Conservation (phyloP, 2,329 filamentous ascomycete genomes). For the Pseudocercospora ulei region DNA sequence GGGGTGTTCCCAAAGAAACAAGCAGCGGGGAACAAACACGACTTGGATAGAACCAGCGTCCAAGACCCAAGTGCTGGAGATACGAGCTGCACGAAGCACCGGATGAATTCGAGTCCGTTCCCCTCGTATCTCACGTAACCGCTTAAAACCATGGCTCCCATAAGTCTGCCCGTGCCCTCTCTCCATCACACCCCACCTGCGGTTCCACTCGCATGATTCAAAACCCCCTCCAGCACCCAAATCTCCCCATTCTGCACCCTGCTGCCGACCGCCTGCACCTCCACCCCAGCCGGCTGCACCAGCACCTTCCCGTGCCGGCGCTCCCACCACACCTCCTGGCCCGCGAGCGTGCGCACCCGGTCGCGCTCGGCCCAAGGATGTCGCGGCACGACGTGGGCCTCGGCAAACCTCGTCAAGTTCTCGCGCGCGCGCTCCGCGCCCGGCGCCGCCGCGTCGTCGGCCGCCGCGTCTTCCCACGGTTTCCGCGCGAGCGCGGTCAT, state of each 20-base stretch:
- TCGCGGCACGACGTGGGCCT: constrained; percentile 66
- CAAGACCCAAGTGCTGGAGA: constrained; percentile 7
- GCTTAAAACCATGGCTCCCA: too few species aligned
- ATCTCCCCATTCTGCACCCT: constrained; percentile 81
- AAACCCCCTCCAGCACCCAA: constrained; percentile 59
- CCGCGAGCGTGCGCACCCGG: constrained; percentile 58
- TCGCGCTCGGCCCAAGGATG: constrained; percentile 65
- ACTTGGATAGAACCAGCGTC: constrained; percentile 1
- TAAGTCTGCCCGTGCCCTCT: too few species aligned
- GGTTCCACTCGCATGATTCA: constrained; percentile 42
- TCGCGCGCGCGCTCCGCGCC: constrained; percentile 62
- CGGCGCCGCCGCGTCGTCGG: constrained; percentile 53
- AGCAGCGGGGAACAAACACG: background rate
- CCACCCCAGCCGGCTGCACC: constrained; percentile 69
- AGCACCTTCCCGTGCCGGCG: constrained; percentile 55
- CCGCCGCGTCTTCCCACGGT: constrained; percentile 69
- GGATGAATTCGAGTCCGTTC: too few species aligned
- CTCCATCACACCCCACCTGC: too few species aligned
- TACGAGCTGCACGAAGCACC: background rate
- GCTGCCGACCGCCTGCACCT: constrained; percentile 64
- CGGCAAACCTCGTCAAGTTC: constrained; percentile 72
- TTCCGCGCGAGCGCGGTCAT: constrained; percentile 71
- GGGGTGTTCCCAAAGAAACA: constrained; percentile 1
- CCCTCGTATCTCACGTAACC: too few species aligned
- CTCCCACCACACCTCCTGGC: constrained; percentile 75